These are phyloP conservation scores for Penicillium pancosmium DNA, from an alignment of 495 filamentous ascomycete genomes.

Conservation along the genomic window DNA sequence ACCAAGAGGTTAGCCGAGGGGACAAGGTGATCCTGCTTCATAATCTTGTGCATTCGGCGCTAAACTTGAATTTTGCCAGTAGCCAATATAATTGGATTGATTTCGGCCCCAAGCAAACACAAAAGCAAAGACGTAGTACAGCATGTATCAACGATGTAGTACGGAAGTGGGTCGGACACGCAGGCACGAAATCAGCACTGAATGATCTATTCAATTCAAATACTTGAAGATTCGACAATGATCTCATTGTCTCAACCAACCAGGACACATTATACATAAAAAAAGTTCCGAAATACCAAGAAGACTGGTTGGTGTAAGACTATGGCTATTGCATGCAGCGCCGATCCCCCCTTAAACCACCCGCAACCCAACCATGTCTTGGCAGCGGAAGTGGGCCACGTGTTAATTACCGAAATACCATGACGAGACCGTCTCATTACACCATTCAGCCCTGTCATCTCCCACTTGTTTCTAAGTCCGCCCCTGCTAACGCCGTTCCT, in stretches of 20 bases:
- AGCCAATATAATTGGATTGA: background rate
- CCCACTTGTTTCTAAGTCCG: too few species aligned
- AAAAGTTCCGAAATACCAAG: too few species aligned
- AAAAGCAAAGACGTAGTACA: constrained; percentile 4
- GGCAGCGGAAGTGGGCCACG: constrained; percentile 19
- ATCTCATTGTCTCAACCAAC: background rate
- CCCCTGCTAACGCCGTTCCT: background rate
- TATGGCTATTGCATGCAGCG: background rate
- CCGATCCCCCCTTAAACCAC: constrained; percentile 5
- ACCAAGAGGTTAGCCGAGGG: constrained; percentile 49
- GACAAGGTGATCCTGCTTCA: constrained; percentile 12
- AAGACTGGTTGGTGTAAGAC: too few species aligned
- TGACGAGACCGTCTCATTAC: constrained; percentile 9
- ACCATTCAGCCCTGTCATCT: background rate
- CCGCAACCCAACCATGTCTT: constrained; percentile 12
- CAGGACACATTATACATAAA: too few species aligned
- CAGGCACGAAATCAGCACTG: background rate
- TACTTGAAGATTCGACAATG: background rate
- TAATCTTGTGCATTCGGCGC: background rate
- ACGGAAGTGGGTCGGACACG: constrained; percentile 15
- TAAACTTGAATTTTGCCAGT: background rate
- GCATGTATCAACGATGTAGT: constrained; percentile 16
- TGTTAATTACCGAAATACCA: constrained; percentile 16
- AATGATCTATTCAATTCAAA: too few species aligned
- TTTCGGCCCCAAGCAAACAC: background rate